Base-by-base conservation (phyloP, 139 green algal species). In the Chlamydomonas incerta region DNA sequence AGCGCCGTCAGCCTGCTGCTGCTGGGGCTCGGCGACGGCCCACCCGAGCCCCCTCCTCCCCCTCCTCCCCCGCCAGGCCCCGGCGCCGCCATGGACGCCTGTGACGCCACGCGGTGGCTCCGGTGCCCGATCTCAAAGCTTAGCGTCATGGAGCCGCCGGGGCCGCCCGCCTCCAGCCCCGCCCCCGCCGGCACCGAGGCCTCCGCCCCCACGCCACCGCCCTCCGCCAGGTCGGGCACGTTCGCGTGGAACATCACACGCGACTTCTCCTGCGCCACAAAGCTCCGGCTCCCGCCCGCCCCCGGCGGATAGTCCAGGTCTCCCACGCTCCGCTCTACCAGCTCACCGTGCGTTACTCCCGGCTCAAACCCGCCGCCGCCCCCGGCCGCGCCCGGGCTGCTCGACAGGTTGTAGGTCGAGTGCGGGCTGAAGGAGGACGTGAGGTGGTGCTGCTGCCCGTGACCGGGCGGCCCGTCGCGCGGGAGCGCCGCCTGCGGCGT, bases 61-160 rank as follows among this genome's bases (percentile, higher is more conserved):
- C 69, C 35, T 35, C 24, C 34, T 13, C 68, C 34, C 34, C 24
- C 69, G 15, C 11, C 26, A 35, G n/a, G n/a, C n/a, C n/a, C 70
- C 72, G 47, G 72, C 72, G 29, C 31, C 31, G 58, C 33, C n/a
- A 69, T 31, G 18, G 52, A 33, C 31, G 52, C 23, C 23, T n/a
- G n/a, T 33, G 67, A 52, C 31, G 57, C 55, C 11, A 58, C 26
- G 11, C 23, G 31, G 57, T 71, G 74, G 0, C 33, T 24, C 24
- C 55, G 57, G 35, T 82, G 57, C 4, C 57, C 35, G 58, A 82
- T 82, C 55, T 82, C n/a, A 28, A 71, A 82, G 23, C 37, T 72
- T 23, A 82, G 6, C 14, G 74, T 82, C 29, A 60, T 57, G 35
- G 55, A 46, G 24, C 74, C 74, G 33, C 6, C 23, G 26, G 74